A percentile compares a stretch with the other conserved stretches of the same genome.
These are phyloP conservation scores for Leptoxyphium fumago DNA, from an alignment of 2,329 filamentous ascomycete genomes.

Conservation along the genomic window DNA sequence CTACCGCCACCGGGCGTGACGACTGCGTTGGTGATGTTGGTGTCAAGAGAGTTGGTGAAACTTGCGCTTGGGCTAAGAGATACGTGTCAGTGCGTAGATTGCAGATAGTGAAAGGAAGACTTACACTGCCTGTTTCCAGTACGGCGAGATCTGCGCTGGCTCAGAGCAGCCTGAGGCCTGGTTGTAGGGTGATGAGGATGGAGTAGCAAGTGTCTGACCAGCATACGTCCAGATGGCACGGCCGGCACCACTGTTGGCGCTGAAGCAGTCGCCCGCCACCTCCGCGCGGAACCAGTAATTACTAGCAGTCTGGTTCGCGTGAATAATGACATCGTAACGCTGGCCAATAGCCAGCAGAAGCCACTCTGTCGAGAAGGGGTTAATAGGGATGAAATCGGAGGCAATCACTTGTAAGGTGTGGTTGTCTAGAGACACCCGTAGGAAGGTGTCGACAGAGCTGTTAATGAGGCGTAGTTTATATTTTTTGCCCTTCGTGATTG, in stretches of 20 bases:
- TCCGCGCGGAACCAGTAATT: slow-evolving; percentile 24
- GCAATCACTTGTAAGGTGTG: slow-evolving; percentile 22
- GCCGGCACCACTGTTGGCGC: slow-evolving; percentile 17
- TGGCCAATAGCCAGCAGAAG: slow-evolving; percentile 25
- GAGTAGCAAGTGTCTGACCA: slow-evolving; percentile 1
- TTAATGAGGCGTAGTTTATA: slow-evolving; percentile 33
- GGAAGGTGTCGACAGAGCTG: slow-evolving; percentile 28
- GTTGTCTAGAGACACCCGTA: slow-evolving; percentile 24
- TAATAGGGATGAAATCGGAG: slow-evolving; percentile 23
- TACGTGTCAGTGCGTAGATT: too few relatives aligned
- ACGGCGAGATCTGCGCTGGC: slow-evolving; percentile 14
- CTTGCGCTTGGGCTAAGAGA: slow-evolving; percentile 12
- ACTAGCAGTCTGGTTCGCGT: slow-evolving; percentile 18
- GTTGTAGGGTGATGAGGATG: slow-evolving; percentile 1
- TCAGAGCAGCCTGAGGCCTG: slow-evolving; percentile 11
- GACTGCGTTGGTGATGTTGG: slow-evolving; percentile 18
- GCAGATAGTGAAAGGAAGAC: background rate
- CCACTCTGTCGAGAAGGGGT: slow-evolving; percentile 16
- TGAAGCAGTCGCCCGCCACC: slow-evolving; percentile 18
- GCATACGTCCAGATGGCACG: slow-evolving; percentile 20
- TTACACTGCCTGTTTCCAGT: slow-evolving; percentile 16
- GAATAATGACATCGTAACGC: slow-evolving; percentile 27
- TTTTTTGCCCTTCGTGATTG: slow-evolving; percentile 21
- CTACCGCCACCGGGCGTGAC: slow-evolving; percentile 23
- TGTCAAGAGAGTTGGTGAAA: slow-evolving; percentile 17